Conservation (phyloP, 1,284 basidiomycete genomes). For the Trametes hirsuta region DNA sequence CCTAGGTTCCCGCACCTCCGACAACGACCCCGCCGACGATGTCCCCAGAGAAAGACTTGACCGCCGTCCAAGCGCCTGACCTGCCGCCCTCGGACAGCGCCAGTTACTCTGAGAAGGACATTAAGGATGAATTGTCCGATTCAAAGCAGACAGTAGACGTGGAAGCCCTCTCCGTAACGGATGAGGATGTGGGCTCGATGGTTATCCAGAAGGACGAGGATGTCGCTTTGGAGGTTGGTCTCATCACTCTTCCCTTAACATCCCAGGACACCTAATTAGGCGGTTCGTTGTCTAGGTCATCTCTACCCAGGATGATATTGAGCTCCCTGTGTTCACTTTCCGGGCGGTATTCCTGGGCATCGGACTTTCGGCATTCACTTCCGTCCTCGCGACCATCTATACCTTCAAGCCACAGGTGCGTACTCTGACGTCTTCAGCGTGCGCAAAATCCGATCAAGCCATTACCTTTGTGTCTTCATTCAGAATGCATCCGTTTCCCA, state of each 20-base stretch:
- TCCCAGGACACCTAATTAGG: neutral
- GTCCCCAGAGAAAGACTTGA: neutral
- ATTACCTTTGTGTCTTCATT: constrained; percentile 7
- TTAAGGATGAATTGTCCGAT: constrained; percentile 8
- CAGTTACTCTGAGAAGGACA: constrained; percentile 24
- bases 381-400: constrained; percentile 60
- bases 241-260: neutral
- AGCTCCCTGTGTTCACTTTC: constrained; percentile 60
- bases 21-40: neutral
- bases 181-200: constrained; percentile 28
- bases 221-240: constrained; percentile 45
- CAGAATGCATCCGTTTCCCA: constrained; percentile 62
- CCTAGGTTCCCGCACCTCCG: neutral
- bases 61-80: constrained; percentile 4
- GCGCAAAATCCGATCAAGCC: neutral
- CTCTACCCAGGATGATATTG: constrained; percentile 56
- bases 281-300: constrained; percentile 41
- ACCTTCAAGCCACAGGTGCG: constrained; percentile 59
- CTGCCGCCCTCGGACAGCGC: constrained; percentile 18
- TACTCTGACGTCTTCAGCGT: neutral
- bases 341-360: constrained; percentile 62
- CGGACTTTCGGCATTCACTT: constrained; percentile 63
- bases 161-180: constrained; percentile 20
- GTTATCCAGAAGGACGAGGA: constrained; percentile 49
- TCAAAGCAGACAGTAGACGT: constrained; percentile 31